Evolutionary conservation across 805 yeast genomes (phyloP).

Genomic region (Pichia insulana): DNA sequence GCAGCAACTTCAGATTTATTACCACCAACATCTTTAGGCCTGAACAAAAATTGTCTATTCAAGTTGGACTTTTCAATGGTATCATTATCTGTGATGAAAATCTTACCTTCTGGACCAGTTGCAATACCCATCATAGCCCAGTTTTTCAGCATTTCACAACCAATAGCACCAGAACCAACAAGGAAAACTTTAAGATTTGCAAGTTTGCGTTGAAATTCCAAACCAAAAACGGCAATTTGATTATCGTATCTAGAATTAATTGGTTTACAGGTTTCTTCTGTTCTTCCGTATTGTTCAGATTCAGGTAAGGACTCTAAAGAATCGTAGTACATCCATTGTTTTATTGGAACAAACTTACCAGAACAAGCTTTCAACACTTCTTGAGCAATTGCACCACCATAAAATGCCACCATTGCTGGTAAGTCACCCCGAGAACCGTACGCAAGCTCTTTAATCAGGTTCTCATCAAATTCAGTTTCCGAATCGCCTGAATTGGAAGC

Average conservation of each 20-base stretch:
- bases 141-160: conserved; percentile 96
- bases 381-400: conserved; percentile 93
- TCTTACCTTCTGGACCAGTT: conserved; percentile 80
- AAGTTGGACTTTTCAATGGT: conserved; percentile 91
- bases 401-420: conserved; percentile 81
- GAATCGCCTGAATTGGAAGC: conserved; percentile 46
- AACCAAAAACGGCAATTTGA: conserved; percentile 93
- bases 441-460: conserved; percentile 62
- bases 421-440: conserved; percentile 87
- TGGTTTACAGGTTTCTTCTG: conserved; percentile 66
- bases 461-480: conserved; percentile 46
- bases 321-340: conserved; percentile 89
- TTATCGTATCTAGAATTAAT: conserved; percentile 78
- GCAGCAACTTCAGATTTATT: conserved; percentile 90
- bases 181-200: conserved; percentile 77
- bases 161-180: conserved; percentile 98
- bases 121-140: conserved; percentile 98
- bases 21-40: conserved; percentile 90
- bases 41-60: conserved; percentile 91
- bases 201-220: conserved; percentile 60
- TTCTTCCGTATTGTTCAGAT: conserved; percentile 46
- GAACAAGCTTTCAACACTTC: conserved; percentile 93
- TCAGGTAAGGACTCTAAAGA: conserved; percentile 86
- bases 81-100: conserved; percentile 85
- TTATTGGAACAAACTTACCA: conserved; percentile 89